Percentiles rank a stretch among this genome's conserved stretches.
Evolutionary conservation across 345 rosid genomes (phyloP).

Genomic region (Triadica sebifera): DNA sequence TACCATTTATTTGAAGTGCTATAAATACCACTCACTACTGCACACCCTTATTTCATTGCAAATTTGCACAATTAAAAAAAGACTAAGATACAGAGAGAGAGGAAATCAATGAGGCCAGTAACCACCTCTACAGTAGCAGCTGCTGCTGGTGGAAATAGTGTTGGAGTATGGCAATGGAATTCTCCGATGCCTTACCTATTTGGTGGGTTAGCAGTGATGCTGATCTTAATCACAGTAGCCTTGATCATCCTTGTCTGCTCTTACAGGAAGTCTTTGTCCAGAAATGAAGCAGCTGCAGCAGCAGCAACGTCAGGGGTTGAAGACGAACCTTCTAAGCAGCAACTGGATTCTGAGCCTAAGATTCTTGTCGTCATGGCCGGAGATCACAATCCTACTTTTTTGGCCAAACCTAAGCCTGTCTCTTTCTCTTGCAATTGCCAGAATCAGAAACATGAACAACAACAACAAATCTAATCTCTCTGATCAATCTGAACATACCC

Average conservation of each 20-base stretch:
- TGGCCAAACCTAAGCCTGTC: constrained; percentile 7
- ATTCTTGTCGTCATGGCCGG: constrained; percentile 28
- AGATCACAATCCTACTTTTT: constrained; percentile 14
- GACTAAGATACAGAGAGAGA: background rate
- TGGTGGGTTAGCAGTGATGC: constrained; percentile 20
- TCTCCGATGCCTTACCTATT: constrained; percentile 33
- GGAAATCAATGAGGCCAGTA: constrained; percentile 1
- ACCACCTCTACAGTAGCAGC: constrained; percentile 4
- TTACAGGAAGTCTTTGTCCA: constrained; percentile 7
- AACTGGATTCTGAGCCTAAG: constrained; percentile 16
- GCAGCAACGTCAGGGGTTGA: too few relatives aligned
- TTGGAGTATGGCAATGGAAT: constrained; percentile 18
- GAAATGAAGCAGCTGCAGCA: background rate
- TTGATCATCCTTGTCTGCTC: constrained; percentile 34
- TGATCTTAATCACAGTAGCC: constrained; percentile 23
- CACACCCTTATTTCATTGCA: background rate
- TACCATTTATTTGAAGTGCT: background rate
- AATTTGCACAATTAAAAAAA: background rate
- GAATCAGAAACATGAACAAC: background rate
- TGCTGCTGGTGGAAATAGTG: background rate
- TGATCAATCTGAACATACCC: background rate
- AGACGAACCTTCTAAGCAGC: background rate
- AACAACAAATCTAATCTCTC: background rate
- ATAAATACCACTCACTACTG: background rate
- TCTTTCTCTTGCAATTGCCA: background rate